phyloP scores from a whole-genome alignment of 441 rosid genomes.

The Gossypium davidsonii region DNA sequence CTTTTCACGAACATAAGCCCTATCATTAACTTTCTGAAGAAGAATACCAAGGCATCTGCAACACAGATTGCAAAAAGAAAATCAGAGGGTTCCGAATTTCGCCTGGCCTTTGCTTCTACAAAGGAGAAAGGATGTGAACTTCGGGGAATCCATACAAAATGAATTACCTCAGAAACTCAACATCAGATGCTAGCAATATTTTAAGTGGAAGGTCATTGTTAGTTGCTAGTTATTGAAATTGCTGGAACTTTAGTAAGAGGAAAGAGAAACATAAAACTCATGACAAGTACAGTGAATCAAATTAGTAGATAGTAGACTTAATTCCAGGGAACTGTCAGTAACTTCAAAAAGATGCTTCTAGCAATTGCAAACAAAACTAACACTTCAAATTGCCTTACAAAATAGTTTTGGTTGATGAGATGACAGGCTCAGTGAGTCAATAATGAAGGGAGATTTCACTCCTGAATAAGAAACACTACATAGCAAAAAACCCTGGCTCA shows the following conservation, averaged over 20 bases:
- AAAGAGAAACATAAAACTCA: background rate
- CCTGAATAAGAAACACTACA: conserved; percentile 4
- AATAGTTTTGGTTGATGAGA: background rate
- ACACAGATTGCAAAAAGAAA: conserved; percentile 1
- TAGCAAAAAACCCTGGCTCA: background rate
- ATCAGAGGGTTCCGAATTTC: conserved; percentile 5
- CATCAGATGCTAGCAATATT: background rate
- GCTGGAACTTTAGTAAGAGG: background rate
- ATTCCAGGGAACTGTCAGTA: background rate
- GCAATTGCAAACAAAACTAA: background rate
- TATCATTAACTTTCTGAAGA: conserved; percentile 88
- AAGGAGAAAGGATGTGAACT: background rate
- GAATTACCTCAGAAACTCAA: background rate
- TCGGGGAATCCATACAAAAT: background rate
- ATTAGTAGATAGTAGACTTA: background rate
- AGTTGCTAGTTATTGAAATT: background rate
- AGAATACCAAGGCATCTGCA: conserved; percentile 91
- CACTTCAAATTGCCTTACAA: background rate
- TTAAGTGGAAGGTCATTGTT: background rate
- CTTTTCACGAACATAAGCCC: conserved; percentile 75
- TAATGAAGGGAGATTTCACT: background rate
- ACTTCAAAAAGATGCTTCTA: background rate
- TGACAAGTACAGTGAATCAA: background rate
- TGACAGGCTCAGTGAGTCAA: background rate
- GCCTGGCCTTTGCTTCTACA: background rate